phyloP scores from a whole-genome alignment of 2,329 filamentous ascomycete genomes.

The Rhexocercosporidium sp. region DNA sequence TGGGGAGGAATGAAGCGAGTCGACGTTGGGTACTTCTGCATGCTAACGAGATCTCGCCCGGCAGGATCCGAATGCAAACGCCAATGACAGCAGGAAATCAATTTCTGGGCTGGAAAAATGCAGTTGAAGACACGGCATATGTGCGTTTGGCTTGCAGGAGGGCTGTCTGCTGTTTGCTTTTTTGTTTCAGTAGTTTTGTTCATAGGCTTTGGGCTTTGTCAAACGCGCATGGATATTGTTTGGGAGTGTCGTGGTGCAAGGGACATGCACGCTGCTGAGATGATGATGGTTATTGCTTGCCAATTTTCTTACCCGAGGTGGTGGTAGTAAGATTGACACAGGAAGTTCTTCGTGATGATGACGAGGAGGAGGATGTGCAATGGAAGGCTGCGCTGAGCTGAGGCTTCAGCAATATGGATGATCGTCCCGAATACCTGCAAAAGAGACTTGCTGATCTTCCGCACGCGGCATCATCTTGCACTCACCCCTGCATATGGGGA shows the following conservation, averaged over 20 bases:
- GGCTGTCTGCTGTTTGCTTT: background rate
- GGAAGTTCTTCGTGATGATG: background rate
- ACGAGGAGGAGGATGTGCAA: background rate
- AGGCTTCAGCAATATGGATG: background rate
- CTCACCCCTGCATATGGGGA: background rate
- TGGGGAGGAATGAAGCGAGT: background rate
- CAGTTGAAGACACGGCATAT: background rate
- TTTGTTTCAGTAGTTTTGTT: background rate
- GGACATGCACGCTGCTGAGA: background rate
- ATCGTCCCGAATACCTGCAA: slow-evolving; percentile 19
- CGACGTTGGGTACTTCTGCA: background rate
- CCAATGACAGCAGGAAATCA: background rate
- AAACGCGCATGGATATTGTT: background rate
- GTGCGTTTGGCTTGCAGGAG: background rate
- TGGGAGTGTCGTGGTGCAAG: background rate
- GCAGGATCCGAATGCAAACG: background rate
- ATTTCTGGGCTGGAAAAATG: background rate
- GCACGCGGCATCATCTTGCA: background rate
- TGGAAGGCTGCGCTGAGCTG: background rate
- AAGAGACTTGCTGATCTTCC: slow-evolving; percentile 10
- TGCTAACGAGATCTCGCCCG: background rate
- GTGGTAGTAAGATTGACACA: background rate
- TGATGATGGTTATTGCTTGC: background rate
- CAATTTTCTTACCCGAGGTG: background rate
- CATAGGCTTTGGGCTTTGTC: background rate